phyloP scores from a whole-genome alignment of 768 basidiomycete genomes.

The Cantharellus anzutake region DNA sequence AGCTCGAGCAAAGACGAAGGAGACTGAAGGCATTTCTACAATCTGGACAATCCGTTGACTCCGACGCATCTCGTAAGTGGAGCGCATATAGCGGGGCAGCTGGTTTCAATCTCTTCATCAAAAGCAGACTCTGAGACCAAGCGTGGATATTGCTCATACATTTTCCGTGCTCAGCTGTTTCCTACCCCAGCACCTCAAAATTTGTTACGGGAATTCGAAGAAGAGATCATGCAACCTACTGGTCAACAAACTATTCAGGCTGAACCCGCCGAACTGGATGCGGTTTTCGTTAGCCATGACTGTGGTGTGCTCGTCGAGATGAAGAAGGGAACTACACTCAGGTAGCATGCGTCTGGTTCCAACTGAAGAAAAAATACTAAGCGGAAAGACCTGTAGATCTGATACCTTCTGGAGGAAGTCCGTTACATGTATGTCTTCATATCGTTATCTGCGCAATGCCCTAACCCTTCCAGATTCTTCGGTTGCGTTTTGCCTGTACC shows the following conservation, averaged over 20 bases:
- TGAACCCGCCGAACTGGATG: constrained; percentile 40
- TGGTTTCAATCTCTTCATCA: constrained; percentile 11
- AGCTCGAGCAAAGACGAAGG: constrained; percentile 23
- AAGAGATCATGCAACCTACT: constrained; percentile 54
- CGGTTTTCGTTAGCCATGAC: constrained; percentile 54
- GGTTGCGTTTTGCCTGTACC: constrained; percentile 42
- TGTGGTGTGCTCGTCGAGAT: constrained; percentile 63
- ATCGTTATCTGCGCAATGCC: constrained; percentile 2
- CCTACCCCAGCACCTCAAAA: constrained; percentile 30
- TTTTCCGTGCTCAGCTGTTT: constrained; percentile 44
- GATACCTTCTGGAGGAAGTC: constrained; percentile 55
- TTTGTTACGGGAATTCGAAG: constrained; percentile 50
- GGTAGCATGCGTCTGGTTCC: constrained; percentile 21
- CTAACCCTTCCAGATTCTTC: constrained; percentile 41
- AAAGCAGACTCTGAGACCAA: constrained; percentile 30
- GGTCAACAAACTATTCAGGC: constrained; percentile 40
- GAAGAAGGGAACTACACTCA: constrained; percentile 44
- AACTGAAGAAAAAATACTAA: neutral
- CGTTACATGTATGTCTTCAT: constrained; percentile 29
- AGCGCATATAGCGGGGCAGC: neutral
- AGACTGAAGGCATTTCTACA: constrained; percentile 28
- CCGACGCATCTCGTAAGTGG: neutral
- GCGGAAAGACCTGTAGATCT: constrained; percentile 6
- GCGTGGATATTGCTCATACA: constrained; percentile 32
- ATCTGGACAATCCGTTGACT: too few species aligned